A percentile compares a stretch with the other conserved stretches of the same genome.
Conservation (phyloP, 192 early-diverging fungal species). For the Coemansia sp. region DNA sequence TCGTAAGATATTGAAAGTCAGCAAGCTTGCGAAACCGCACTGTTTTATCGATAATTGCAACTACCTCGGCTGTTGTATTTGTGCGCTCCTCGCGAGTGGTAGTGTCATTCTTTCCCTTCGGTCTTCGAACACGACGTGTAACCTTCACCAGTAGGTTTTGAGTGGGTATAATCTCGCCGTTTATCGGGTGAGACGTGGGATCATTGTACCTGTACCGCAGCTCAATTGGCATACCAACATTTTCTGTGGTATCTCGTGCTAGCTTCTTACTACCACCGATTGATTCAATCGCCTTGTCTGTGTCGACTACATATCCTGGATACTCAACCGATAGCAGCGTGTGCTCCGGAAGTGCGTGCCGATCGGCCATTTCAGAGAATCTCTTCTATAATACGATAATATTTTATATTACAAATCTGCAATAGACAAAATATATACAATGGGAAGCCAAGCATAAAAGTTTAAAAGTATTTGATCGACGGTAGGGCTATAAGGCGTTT, state of each 20-base stretch:
- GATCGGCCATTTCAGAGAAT: conserved; percentile 18
- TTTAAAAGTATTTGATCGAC: not conserved
- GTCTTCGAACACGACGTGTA: conserved; percentile 26
- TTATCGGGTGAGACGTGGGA: conserved; percentile 47
- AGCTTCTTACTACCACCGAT: conserved; percentile 49
- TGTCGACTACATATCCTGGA: conserved; percentile 43
- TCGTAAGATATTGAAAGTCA: conserved; percentile 42
- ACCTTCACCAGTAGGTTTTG: conserved; percentile 53
- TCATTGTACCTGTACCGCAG: conserved; percentile 53
- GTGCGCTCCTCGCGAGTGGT: not conserved
- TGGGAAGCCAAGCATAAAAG: not conserved
- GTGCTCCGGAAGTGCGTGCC: conserved; percentile 20
- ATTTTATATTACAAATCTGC: not conserved
- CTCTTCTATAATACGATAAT: not conserved
- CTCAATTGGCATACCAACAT: conserved; percentile 38
- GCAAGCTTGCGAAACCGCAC: conserved; percentile 50
- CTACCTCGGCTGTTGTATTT: conserved; percentile 16
- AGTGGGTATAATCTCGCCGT: conserved; percentile 37
- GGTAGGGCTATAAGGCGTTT: not conserved
- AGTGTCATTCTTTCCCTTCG: not conserved
- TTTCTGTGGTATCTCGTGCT: conserved; percentile 17
- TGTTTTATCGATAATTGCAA: conserved; percentile 45
- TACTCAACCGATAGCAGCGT: conserved; percentile 48
- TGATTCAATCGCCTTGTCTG: conserved; percentile 35
- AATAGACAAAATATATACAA: not conserved